Evolutionary conservation across 2,329 filamentous ascomycete genomes (phyloP).

Genomic region (Fusarium zealandicum): DNA sequence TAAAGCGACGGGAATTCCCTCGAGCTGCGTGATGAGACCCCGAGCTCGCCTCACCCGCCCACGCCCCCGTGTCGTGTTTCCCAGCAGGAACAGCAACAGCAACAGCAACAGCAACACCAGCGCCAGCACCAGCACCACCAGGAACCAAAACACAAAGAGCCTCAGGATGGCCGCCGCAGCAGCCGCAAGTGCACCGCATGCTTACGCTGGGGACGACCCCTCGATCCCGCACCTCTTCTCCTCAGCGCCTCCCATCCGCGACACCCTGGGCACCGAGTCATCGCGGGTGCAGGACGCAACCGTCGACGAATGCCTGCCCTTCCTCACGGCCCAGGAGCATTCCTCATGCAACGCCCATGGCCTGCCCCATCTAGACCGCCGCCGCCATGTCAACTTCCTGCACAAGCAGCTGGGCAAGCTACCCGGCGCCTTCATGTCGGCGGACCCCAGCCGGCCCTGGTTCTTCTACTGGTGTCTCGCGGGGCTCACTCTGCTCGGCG

Average conservation of each 20-base stretch:
- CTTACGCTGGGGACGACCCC: slow-evolving; percentile 11
- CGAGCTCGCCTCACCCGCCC: slow-evolving; percentile 39
- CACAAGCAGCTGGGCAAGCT: slow-evolving; percentile 65
- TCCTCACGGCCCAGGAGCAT: slow-evolving; percentile 64
- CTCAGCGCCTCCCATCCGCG: slow-evolving; percentile 66
- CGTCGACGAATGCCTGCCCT: slow-evolving; percentile 71
- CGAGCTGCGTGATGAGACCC: slow-evolving; percentile 43
- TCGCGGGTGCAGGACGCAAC: slow-evolving; percentile 74
- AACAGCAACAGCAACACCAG: slow-evolving; percentile 1
- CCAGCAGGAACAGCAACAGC: slow-evolving; percentile 28
- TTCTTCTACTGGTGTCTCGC: slow-evolving; percentile 91
- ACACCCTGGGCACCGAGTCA: slow-evolving; percentile 71
- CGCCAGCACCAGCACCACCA: slow-evolving; percentile 12
- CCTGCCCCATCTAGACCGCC: slow-evolving; percentile 75
- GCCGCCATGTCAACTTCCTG: slow-evolving; percentile 68
- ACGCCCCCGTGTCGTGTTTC: slow-evolving; percentile 46
- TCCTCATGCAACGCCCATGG: slow-evolving; percentile 72
- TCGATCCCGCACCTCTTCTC: slow-evolving; percentile 65
- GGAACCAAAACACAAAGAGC: slow-evolving; percentile 7
- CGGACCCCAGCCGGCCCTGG: slow-evolving; percentile 93
- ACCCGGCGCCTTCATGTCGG: slow-evolving; percentile 72
- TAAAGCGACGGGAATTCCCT: slow-evolving; percentile 34
- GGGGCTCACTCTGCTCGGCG: slow-evolving; percentile 76
- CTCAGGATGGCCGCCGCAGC: slow-evolving; percentile 22
- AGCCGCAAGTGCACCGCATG: slow-evolving; percentile 13